Evolutionary conservation across 2,329 filamentous ascomycete genomes (phyloP).

Genomic region (Fusarium verrucosum): DNA sequence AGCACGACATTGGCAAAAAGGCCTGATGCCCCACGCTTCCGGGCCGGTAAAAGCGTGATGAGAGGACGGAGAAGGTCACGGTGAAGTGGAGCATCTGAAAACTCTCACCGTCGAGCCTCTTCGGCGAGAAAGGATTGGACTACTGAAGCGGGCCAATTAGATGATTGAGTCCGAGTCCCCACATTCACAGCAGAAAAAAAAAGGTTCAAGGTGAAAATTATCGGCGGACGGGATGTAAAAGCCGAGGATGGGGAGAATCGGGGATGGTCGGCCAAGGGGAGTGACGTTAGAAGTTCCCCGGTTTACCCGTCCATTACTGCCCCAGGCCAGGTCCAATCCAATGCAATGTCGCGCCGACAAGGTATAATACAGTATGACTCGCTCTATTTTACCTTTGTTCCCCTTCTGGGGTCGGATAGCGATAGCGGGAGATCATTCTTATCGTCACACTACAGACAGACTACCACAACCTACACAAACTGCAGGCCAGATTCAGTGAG

Average conservation of each 20-base stretch:
- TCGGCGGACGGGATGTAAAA: constrained; percentile 42
- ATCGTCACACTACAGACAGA: constrained; percentile 20
- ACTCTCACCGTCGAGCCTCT: constrained; percentile 42
- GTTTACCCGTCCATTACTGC: constrained; percentile 37
- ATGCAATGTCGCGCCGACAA: constrained; percentile 38
- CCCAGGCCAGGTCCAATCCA: constrained; percentile 16
- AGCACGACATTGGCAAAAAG: constrained; percentile 42
- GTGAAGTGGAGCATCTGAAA: constrained; percentile 40
- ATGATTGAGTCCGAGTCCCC: constrained; percentile 5
- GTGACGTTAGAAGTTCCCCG: constrained; percentile 31
- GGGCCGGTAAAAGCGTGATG: constrained; percentile 33
- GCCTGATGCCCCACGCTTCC: constrained; percentile 45
- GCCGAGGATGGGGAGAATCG: constrained; percentile 35
- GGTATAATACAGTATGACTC: constrained; percentile 35
- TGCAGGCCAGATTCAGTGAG: background rate
- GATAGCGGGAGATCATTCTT: constrained; percentile 32
- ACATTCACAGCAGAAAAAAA: constrained; percentile 9
- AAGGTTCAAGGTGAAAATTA: constrained; percentile 29
- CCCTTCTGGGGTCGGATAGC: constrained; percentile 29
- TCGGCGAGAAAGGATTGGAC: constrained; percentile 23
- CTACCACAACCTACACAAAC: too few relatives aligned
- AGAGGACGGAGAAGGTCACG: constrained; percentile 23
- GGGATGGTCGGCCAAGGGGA: constrained; percentile 23
- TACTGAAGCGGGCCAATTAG: constrained; percentile 38
- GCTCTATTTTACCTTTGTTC: constrained; percentile 27